Percentiles rank a stretch among this genome's conserved stretches.
Evolutionary conservation across 2,329 filamentous ascomycete genomes (phyloP).

Genomic region (Endocalyx cinctus): DNA sequence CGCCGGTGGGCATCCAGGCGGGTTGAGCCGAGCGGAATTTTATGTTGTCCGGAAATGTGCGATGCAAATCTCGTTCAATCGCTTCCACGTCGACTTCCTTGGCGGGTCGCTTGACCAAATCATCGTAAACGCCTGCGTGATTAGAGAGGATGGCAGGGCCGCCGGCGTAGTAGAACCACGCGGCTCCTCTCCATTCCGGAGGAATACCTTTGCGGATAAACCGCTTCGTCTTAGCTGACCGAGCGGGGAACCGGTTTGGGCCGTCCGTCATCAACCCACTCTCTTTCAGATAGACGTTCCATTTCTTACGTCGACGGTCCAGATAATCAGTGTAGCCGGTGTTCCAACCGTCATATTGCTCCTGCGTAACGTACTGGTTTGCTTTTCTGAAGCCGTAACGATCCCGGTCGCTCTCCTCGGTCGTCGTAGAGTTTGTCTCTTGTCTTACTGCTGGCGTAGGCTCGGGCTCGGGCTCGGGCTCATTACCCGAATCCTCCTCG

Average conservation of each 20-base stretch:
- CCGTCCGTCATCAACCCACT: constrained; percentile 66
- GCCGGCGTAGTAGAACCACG: constrained; percentile 95
- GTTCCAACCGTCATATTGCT: constrained; percentile 82
- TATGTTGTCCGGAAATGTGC: constrained; percentile 92
- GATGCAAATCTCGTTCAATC: constrained; percentile 88
- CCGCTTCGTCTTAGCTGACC: constrained; percentile 77
- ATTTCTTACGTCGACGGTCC: constrained; percentile 72
- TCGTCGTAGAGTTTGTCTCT: constrained; percentile 29
- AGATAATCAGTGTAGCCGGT: constrained; percentile 70
- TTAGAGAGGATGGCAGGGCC: constrained; percentile 75
- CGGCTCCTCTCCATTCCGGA: constrained; percentile 87
- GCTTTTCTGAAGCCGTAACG: constrained; percentile 90
- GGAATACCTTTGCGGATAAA: constrained; percentile 93
- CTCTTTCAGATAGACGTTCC: constrained; percentile 73
- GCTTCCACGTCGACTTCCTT: constrained; percentile 76
- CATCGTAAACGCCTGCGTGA: constrained; percentile 71
- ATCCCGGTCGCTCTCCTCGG: constrained; percentile 59
- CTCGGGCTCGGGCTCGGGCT: constrained; percentile 6
- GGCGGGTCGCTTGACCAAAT: constrained; percentile 60
- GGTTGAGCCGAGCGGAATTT: constrained; percentile 66
- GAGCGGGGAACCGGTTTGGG: constrained; percentile 74
- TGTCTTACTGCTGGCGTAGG: constrained; percentile 13
- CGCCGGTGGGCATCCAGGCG: constrained; percentile 26
- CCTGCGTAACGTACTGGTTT: constrained; percentile 69
- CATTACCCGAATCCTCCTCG: constrained; percentile 1